phyloP scores from a whole-genome alignment of 495 filamentous ascomycete genomes.

The Xylaria curta region DNA sequence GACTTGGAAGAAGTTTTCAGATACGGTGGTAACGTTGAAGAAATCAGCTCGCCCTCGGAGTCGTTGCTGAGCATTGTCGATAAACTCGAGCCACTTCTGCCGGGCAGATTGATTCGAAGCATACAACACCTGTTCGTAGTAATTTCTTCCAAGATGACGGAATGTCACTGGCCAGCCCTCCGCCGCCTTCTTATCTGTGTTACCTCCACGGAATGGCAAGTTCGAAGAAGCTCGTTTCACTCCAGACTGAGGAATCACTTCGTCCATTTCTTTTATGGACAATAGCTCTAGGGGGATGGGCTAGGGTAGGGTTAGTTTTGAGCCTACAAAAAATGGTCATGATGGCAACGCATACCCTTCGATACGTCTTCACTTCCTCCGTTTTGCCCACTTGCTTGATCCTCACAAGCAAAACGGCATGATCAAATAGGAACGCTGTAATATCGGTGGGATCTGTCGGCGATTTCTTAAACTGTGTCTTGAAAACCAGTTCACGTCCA shows the following conservation, averaged over 20 bases:
- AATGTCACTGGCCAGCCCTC: constrained; percentile 98
- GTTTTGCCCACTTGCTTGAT: constrained; percentile 88
- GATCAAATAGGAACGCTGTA: constrained; percentile 93
- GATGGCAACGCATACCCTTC: constrained; percentile 59
- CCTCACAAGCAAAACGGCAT: constrained; percentile 87
- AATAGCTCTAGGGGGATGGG: constrained; percentile 95
- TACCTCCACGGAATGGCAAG: constrained; percentile 68
- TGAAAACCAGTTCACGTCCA: constrained; percentile 88
- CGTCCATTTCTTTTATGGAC: constrained; percentile 95
- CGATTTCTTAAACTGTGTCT: constrained; percentile 90
- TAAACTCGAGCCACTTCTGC: constrained; percentile 95
- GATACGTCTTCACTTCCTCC: constrained; percentile 93
- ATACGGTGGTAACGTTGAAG: constrained; percentile 87
- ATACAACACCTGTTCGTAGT: constrained; percentile 92
- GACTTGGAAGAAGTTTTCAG: constrained; percentile 80
- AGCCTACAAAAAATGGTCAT: background rate
- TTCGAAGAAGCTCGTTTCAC: constrained; percentile 91
- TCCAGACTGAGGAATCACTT: constrained; percentile 82
- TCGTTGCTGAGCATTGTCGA: constrained; percentile 86
- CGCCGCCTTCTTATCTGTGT: constrained; percentile 57
- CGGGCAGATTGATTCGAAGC: constrained; percentile 78
- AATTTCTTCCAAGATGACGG: constrained; percentile 93
- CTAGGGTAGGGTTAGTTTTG: constrained; percentile 39
- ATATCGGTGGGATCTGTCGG: constrained; percentile 88
- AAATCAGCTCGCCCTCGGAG: constrained; percentile 88